A percentile compares a stretch with the other conserved stretches of the same genome.
These are phyloP conservation scores for Trichosporon sp. DNA, from an alignment of 1,284 basidiomycete species.

Conservation along the genomic window DNA sequence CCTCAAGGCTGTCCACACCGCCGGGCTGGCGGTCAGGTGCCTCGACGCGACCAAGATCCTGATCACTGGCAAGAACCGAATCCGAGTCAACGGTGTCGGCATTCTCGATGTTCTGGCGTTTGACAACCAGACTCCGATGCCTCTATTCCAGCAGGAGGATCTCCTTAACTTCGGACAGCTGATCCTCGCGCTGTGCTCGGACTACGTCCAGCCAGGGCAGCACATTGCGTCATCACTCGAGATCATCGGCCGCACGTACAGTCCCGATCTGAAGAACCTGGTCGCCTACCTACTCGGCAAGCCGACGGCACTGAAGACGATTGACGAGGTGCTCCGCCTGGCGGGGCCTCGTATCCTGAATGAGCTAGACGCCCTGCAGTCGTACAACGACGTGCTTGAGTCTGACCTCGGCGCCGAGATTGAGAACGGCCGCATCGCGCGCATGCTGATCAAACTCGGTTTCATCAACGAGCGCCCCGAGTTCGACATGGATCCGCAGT, in stretches of 20 bases:
- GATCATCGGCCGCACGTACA: conserved; percentile 66
- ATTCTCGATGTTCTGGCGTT: conserved; percentile 76
- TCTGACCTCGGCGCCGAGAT: conserved; percentile 79
- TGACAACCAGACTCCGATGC: conserved; percentile 61
- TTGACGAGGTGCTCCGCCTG: conserved; percentile 73
- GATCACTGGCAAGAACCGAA: conserved; percentile 79
- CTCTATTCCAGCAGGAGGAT: conserved; percentile 69
- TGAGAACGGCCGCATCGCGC: conserved; percentile 93
- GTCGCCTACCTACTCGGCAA: conserved; percentile 73
- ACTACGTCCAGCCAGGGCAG: conserved; percentile 39
- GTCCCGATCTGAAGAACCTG: conserved; percentile 72
- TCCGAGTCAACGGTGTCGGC: conserved; percentile 75
- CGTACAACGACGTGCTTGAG: conserved; percentile 77
- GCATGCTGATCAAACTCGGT: conserved; percentile 87
- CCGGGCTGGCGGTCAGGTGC: conserved; percentile 72
- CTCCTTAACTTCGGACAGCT: conserved; percentile 78
- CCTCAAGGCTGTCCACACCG: conserved; percentile 77
- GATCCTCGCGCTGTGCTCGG: conserved; percentile 71
- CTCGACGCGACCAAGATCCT: conserved; percentile 85
- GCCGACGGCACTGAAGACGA: conserved; percentile 59
- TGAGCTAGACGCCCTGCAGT: conserved; percentile 78
- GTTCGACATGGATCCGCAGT: conserved; percentile 91
- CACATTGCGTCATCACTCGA: conserved; percentile 70
- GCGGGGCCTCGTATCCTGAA: conserved; percentile 66
- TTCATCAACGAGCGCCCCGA: conserved; percentile 99